phyloP scores from a whole-genome alignment of 345 rosid species.

The Eucalyptus polybractea region DNA sequence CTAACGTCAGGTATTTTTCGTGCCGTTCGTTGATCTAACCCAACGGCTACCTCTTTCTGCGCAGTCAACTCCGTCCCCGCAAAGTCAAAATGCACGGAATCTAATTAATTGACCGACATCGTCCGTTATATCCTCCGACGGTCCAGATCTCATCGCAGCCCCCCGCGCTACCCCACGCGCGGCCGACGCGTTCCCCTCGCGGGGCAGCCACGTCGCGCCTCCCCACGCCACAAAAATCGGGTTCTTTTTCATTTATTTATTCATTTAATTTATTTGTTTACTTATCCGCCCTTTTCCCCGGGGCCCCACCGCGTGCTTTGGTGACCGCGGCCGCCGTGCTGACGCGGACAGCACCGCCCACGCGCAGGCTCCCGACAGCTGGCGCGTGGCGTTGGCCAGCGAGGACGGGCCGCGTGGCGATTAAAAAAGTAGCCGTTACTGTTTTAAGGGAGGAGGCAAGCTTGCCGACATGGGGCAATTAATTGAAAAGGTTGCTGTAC shows the following conservation, averaged over 20 bases:
- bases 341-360: neutral
- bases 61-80: neutral
- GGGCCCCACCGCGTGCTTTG: neutral
- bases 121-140: neutral
- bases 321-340: neutral
- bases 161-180: neutral
- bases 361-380: neutral
- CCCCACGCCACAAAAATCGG: neutral
- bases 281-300: rapidly evolving
- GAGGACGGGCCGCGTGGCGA: neutral
- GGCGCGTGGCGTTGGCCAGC: neutral
- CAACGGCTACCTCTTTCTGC: neutral
- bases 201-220: neutral
- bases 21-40: neutral
- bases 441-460: neutral
- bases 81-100: neutral
- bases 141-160: neutral
- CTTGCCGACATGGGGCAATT: neutral
- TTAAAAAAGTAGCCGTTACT: neutral
- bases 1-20: neutral
- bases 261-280: neutral
- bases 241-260: neutral
- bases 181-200: neutral
- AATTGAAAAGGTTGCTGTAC: neutral
- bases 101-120: neutral